Percentiles rank a stretch among this genome's conserved stretches.
phyloP scores from a whole-genome alignment of 345 rosid genomes.

The Salix purpurea region DNA sequence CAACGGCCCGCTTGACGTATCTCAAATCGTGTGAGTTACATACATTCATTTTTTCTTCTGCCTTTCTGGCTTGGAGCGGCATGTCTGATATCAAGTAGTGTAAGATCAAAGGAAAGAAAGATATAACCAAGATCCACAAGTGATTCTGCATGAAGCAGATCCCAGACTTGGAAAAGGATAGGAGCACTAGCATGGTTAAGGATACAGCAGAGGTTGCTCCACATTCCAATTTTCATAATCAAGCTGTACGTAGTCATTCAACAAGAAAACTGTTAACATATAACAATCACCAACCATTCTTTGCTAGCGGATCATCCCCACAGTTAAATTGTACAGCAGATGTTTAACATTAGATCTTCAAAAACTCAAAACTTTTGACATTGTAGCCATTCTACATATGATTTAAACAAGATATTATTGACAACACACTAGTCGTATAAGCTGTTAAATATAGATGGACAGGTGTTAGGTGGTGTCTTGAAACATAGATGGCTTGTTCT shows the following conservation, averaged over 20 bases:
- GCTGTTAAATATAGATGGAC: not conserved
- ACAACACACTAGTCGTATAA: not conserved
- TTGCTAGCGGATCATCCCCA: not conserved
- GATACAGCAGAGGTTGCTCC: not conserved
- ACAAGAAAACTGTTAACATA: not conserved
- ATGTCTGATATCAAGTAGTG: not conserved
- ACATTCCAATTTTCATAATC: not conserved
- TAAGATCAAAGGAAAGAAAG: not conserved
- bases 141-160: not conserved
- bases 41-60: not conserved
- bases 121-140: not conserved
- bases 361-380: not conserved
- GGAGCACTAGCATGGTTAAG: not conserved
- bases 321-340: not conserved
- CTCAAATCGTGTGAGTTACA: conserved; percentile 34
- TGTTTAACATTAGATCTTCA: not conserved
- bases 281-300: not conserved
- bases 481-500: not conserved
- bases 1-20: conserved; percentile 12
- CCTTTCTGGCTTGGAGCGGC: not conserved
- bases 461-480: not conserved
- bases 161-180: not conserved
- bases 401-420: not conserved
- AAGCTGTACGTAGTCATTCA: not conserved
- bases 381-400: not conserved